Base-by-base conservation (phyloP, 1,284 basidiomycete genomes). In the Pseudozyma sp. region DNA sequence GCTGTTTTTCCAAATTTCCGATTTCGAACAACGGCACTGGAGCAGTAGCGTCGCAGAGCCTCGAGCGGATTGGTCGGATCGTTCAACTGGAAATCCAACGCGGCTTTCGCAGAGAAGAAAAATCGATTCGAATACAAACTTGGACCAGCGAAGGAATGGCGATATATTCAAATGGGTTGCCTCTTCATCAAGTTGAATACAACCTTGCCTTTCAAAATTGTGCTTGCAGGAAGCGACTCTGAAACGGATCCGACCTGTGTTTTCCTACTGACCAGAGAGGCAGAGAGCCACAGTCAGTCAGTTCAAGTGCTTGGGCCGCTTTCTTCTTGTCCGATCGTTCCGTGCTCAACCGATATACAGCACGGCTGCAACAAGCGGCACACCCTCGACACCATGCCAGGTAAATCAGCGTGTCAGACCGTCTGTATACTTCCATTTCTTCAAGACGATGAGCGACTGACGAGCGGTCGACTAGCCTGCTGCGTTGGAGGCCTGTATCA, bases 41-140 rank as follows among this genome's bases (percentile, higher is more conserved):
- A 37, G 17, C 52, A 49, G 63, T 54, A 33, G 35, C 35, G 16
- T 11, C 35, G 39, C 16, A 43, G 44, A 47, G 50, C 47, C 31
- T 29, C 48, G 51, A 59, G 64, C 64, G 64, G 64, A 67, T 67
- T 67, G 64, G 64, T 60, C 52, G 57, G 57, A 52, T 60, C 64
- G 56, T 45, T 65, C 48, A 59, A 60, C 31, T 35, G 37, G 31
- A 31, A 54, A 30, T 17, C 10, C 7, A 40, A 51, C 19, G 50
- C 50, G 50, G 50, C 50, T 52, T 52, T 52, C 63, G 63, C 16
- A 40, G 16, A 31, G 19, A 45, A 29, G 39, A 42, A 44, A 44
- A 44, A 24, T 24, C 43, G 17, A 16, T 17, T n/a, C 17, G 16
- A 30, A 43, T 31, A 24, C 39, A 39, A 44, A 48, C 29, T 30